Evolutionary conservation across 2,329 filamentous ascomycete species (phyloP).

Genomic region (Neurospora sp.): DNA sequence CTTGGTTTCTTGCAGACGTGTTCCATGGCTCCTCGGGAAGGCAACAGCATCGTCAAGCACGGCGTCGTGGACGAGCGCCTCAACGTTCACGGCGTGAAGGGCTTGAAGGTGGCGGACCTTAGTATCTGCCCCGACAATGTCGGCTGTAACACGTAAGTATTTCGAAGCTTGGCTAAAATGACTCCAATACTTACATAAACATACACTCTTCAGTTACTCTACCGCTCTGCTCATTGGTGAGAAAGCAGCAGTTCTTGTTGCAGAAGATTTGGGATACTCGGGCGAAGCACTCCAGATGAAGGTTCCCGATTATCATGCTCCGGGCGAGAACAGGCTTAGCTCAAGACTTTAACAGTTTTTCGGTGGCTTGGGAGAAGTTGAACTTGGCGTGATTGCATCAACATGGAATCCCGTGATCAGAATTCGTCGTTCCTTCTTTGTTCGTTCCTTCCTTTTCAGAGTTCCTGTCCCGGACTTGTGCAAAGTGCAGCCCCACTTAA

Average conservation of each 20-base stretch:
- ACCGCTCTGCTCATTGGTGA: slow-evolving; percentile 68
- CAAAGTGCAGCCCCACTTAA: not conserved
- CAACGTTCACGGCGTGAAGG: slow-evolving; percentile 68
- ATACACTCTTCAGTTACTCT: slow-evolving; percentile 38
- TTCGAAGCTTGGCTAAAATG: not conserved
- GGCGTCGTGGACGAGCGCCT: slow-evolving; percentile 69
- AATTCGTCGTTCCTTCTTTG: not conserved
- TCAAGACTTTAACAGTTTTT: slow-evolving; percentile 24
- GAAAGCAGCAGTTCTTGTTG: slow-evolving; percentile 61
- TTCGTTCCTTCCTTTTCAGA: not conserved
- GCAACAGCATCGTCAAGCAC: slow-evolving; percentile 73
- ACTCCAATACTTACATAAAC: slow-evolving; percentile 5
- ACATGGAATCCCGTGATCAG: not conserved
- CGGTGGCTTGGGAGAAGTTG: not conserved
- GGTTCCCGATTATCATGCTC: slow-evolving; percentile 54
- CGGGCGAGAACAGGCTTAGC: slow-evolving; percentile 33
- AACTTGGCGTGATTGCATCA: not conserved
- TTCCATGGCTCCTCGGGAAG: slow-evolving; percentile 66
- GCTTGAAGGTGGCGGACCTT: slow-evolving; percentile 67
- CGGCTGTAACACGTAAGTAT: slow-evolving; percentile 53
- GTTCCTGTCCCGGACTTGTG: too few relatives aligned
- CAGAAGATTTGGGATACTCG: slow-evolving; percentile 65
- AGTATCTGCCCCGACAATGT: slow-evolving; percentile 73
- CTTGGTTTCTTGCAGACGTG: slow-evolving; percentile 40
- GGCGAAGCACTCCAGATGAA: slow-evolving; percentile 69